Base-by-base conservation (phyloP, 495 filamentous ascomycete species). In the Eremomyces bilateralis region DNA sequence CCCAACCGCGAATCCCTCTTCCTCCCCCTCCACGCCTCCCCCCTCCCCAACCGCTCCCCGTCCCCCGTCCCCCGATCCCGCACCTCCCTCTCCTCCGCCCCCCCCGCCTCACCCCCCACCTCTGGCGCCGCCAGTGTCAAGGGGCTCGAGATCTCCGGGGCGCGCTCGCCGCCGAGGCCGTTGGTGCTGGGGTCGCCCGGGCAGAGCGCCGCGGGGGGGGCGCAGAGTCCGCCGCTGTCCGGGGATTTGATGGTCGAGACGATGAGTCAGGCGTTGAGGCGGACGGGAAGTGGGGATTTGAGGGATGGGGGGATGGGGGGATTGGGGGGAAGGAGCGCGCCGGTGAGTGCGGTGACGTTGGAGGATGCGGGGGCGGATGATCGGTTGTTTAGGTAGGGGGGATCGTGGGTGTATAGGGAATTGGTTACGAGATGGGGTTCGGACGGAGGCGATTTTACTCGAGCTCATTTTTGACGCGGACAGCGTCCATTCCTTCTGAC, bases 211-310 rank as follows among this genome's bases (percentile, higher is more conserved):
- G 10, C 30, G 8, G 57, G 53, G 33, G 62, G 63, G 15, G 57
- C 67, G 12, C 60, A 53, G n/a, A 50, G 53, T 28, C 24, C 38
- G 12, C 44, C 56, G 28, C 46, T 48, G 21, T 52, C 42, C 31
- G 76, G 78, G 0, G 82, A 90, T 42, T 53, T 91, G 24, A 74
- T 69, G 19, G 72, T 93, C 37, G 80, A 93, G 58, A 92, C 82
- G 5, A 88, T 93, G 82, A 63, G 71, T 32, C 80, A 92, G 55
- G 80, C 83, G 15, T 59, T 85, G 52, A 59, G 73, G 51, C 71
- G 76, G 54, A 88, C 80, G 3, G 76, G 69, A 6, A 85, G 77
- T 54, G 75, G 77, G 15, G 83, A 92, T 49, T 52, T 91, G 43
- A 67, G 67, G 39, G 64, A 62, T 21, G 53, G 13, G 24, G 13